Base-by-base conservation (phyloP, 225 moss, liverwort and hornwort species). In the Sphagnum tenellum region DNA sequence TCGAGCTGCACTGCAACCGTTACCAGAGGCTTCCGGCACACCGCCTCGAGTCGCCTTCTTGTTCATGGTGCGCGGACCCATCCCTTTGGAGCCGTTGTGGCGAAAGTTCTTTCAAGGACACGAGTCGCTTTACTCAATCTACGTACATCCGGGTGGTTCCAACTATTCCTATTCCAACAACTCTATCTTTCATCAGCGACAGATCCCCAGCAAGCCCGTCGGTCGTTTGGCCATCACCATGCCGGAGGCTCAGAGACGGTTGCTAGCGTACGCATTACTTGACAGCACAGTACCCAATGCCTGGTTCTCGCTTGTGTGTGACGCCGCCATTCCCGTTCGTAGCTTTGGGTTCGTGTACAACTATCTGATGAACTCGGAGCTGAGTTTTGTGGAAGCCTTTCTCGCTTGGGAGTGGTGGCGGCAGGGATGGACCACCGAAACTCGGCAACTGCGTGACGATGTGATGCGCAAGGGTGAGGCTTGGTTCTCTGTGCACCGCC, bases 361-460 rank as follows among this genome's bases (percentile, higher is more conserved):
- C 0, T 76, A 82, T 53, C 61, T 82, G 4, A 71, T 64, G 14
- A 69, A 63, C 8, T 82, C 82, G 2, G 9, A 73, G 12, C 67
- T 66, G 3, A 78, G 78, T 50, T 82, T 82, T 10, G 75, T 78
- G 49, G 78, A 78, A 48, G 76, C 82, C 7, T 79, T 82, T 51
- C 3, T 0, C 7, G 67, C 76, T 4, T 0, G 8, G 10, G 7
- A 3, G 0, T 46, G 57, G 50, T 47, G 45, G 62, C 13, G 9
- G 9, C 71, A 70, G 71, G 65, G 61, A 45, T 51, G 29, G 11
- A 29, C 8, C 50, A 64, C 69, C 11, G 47, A 46, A 8, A 45
- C 76, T 29, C 14, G 46, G 7, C 50, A 50, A 10, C 13, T 78
- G 8, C 48, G 11, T 5, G 49, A 14, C 6, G 49, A 29, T 5